Percentiles rank a stretch among this genome's conserved stretches.
These are phyloP conservation scores for Casaregolazyma suthepensis DNA, from an alignment of 1,139 yeast species.

Conservation along the genomic window DNA sequence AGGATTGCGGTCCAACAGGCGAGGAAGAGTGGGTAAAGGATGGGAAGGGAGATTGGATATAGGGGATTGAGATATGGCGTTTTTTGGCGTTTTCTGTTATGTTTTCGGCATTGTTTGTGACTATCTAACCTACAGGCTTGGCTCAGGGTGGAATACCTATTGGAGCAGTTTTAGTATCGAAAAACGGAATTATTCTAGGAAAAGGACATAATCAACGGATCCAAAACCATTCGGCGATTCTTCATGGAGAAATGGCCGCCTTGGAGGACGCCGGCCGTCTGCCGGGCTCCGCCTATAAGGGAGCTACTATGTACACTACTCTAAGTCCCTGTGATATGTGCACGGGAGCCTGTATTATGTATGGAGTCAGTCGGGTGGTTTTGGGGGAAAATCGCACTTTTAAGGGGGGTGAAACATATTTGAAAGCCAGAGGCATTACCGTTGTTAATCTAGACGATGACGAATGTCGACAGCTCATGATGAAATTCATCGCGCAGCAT, in stretches of 20 bases:
- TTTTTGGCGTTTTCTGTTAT: background rate
- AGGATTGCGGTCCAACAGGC: conserved; percentile 34
- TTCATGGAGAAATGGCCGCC: conserved; percentile 89
- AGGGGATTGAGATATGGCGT: too few species aligned
- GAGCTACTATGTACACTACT: conserved; percentile 69
- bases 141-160: conserved; percentile 91
- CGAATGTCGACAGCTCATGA: conserved; percentile 70
- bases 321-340: conserved; percentile 94
- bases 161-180: conserved; percentile 65
- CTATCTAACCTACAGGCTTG: conserved; percentile 37
- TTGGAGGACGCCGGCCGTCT: conserved; percentile 87
- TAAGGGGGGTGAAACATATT: conserved; percentile 69
- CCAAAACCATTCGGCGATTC: conserved; percentile 65
- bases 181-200: conserved; percentile 76
- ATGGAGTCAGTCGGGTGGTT: conserved; percentile 80
- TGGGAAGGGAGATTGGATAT: too few species aligned
- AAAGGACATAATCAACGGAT: conserved; percentile 85
- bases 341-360: conserved; percentile 84
- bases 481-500: conserved; percentile 64
- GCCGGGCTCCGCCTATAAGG: conserved; percentile 55
- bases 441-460: conserved; percentile 60
- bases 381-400: conserved; percentile 82
- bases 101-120: too few species aligned
- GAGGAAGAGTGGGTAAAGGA: conserved; percentile 24
- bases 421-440: conserved; percentile 63